A percentile compares a stretch with the other conserved stretches of the same genome.
These are phyloP conservation scores for Panicum virgatum DNA, from an alignment of 202 grass and related monocot genomes.

Conservation along the genomic window DNA sequence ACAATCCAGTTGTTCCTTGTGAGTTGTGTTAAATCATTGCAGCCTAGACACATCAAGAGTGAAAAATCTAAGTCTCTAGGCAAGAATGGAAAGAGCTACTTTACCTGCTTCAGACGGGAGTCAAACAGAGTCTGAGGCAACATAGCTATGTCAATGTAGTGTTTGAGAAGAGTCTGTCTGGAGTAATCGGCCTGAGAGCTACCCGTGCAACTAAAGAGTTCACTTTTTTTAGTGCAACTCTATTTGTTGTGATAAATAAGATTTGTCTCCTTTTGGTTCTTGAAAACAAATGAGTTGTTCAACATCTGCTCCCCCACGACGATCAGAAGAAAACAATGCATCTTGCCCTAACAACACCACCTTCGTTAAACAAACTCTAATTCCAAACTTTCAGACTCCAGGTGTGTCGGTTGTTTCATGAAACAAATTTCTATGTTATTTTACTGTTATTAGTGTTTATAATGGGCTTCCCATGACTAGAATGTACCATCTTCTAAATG, in stretches of 20 bases:
- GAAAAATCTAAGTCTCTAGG: too few species aligned
- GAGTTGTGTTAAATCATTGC: too few species aligned
- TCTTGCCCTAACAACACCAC: not conserved
- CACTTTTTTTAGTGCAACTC: too few species aligned
- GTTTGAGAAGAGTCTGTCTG: not conserved
- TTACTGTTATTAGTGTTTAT: slow-evolving; percentile 20
- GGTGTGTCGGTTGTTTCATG: not conserved
- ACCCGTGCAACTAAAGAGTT: not conserved
- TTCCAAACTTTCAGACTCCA: slow-evolving; percentile 1
- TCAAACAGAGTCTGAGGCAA: too few species aligned
- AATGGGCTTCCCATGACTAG: not conserved
- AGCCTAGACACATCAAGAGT: too few species aligned
- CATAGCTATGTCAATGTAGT: too few species aligned
- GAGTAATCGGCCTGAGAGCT: not conserved
- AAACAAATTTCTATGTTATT: not conserved
- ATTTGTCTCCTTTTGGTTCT: not conserved
- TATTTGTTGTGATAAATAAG: not conserved
- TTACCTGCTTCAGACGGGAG: too few species aligned
- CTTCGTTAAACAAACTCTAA: not conserved
- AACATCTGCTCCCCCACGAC: not conserved
- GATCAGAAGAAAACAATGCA: not conserved
- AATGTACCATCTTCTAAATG: not conserved
- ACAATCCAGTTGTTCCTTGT: slow-evolving; percentile 1
- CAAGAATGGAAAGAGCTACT: too few species aligned
- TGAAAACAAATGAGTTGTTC: not conserved